Evolutionary conservation across 495 filamentous ascomycete genomes (phyloP), one percentile per base, ranked within the genome.

Genomic region (Haplographium delicatum): DNA sequence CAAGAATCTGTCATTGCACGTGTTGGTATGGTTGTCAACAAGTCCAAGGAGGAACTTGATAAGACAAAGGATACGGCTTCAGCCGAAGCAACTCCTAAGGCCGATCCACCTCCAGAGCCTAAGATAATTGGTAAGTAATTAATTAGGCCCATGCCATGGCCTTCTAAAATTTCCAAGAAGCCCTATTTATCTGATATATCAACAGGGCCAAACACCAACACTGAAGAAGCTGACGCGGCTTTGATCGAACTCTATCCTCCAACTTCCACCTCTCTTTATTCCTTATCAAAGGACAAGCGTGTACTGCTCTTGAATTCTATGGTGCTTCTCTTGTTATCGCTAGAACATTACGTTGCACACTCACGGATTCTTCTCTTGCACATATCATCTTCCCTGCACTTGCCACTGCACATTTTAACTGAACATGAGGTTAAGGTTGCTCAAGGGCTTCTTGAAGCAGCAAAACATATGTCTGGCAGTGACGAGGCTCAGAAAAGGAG

Each of bases 301-400:
- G 65, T 63, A 5, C 57, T 78, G 28, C 57, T 80, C 13, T 61
- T 80, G 9, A 68, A 79, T 56, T 80, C 83, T 1, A 68, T 91
- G 33, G 67, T 96, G 3, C 71, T 95, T 6, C 65, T 95, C 18
- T 57, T 91, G 20, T 71, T 96, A 18, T 89, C 86, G 5, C 63
- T 95, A n/a, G 83, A 93, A 61, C 79, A 87, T 46, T 95, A 96
- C 62, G 75, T 73, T 49, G 78, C 85, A 8, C 81, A 85, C 44
- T 89, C 89, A 4, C 78, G 89, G 15, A 75, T 91, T 13, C 64
- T 95, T 8, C 75, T 96, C 25, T 62, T 91, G 7, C 72, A 84
- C 56, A 65, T 90, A 9, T 67, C 83, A 7, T 83, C 84, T 7
- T 87, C 84, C 13, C 66, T 95, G 3, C 67, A 75, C 13, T 65